Percentiles rank a stretch among this genome's conserved stretches.
These are phyloP conservation scores for Fomes fomentarius DNA, from an alignment of 1,284 basidiomycete genomes.

Conservation along the genomic window DNA sequence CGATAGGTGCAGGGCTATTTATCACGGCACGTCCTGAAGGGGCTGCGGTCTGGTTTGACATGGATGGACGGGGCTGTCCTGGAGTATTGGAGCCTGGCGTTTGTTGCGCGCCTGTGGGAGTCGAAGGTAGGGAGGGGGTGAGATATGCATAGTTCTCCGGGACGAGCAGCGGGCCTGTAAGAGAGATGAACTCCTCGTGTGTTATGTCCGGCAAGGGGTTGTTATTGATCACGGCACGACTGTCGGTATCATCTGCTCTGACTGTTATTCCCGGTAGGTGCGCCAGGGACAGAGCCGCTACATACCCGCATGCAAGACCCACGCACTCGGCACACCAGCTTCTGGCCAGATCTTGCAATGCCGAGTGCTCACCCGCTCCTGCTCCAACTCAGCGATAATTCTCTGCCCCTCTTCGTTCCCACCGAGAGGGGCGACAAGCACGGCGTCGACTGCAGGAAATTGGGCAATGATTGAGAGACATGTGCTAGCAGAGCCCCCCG, in stretches of 20 bases:
- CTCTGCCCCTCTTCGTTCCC: conserved; percentile 68
- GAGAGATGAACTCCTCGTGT: conserved; percentile 80
- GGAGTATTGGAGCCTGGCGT: conserved; percentile 22
- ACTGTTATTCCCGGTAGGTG: neutral
- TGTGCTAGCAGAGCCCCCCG: conserved; percentile 71
- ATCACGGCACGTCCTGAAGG: conserved; percentile 40
- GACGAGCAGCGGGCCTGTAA: conserved; percentile 74
- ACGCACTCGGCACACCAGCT: conserved; percentile 76
- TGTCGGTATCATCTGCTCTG: conserved; percentile 54
- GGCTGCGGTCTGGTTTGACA: conserved; percentile 42
- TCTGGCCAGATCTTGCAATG: conserved; percentile 76
- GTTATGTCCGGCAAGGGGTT: conserved; percentile 83
- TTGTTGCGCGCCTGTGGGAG: conserved; percentile 26
- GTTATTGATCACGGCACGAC: conserved; percentile 77
- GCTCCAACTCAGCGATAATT: conserved; percentile 66
- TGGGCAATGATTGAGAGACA: conserved; percentile 75
- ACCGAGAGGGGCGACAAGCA: conserved; percentile 74
- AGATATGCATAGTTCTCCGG: conserved; percentile 68
- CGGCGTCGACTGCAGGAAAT: conserved; percentile 65
- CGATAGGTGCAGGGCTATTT: conserved; percentile 74
- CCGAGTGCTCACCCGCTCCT: conserved; percentile 66
- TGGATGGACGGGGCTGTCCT: conserved; percentile 39
- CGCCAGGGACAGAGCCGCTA: neutral
- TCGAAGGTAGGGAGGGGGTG: conserved; percentile 28
- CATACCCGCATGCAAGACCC: conserved; percentile 72